phyloP scores from a whole-genome alignment of 257 asterid species.

The Scutellaria galericulata region DNA sequence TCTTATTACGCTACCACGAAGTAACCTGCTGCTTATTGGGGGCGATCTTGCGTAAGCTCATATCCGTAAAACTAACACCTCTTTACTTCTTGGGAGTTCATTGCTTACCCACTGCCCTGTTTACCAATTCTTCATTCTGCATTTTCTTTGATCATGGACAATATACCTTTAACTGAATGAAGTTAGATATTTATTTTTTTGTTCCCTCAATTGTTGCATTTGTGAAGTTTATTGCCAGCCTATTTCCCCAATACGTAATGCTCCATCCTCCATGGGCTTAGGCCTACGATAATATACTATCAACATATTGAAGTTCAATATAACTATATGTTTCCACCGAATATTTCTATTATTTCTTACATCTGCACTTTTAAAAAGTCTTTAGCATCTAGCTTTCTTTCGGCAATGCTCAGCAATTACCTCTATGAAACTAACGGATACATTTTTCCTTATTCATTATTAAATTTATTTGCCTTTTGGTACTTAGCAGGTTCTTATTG shows the following conservation, averaged over 20 bases:
- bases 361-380: neutral
- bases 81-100: neutral
- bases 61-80: conserved; percentile 1
- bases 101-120: neutral
- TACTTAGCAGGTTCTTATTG: neutral
- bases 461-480: neutral
- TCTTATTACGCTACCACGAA: conserved; percentile 68
- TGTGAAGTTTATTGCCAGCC: neutral
- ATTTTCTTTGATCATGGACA: neutral
- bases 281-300: neutral
- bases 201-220: neutral
- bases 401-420: conserved; percentile 7
- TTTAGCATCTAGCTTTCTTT: conserved; percentile 16
- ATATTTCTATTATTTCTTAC: neutral
- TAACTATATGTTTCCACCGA: neutral
- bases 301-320: neutral
- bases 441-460: neutral
- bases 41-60: conserved; percentile 99
- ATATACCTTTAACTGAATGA: neutral
- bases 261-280: neutral
- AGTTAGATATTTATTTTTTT: too few relatives aligned
- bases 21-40: conserved; percentile 90
- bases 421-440: neutral
- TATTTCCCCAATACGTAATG: neutral
- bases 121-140: neutral